Evolutionary conservation across 192 early-diverging fungal species (phyloP), one percentile per base, ranked within the genome.

Genomic region (Backusella luteola): DNA sequence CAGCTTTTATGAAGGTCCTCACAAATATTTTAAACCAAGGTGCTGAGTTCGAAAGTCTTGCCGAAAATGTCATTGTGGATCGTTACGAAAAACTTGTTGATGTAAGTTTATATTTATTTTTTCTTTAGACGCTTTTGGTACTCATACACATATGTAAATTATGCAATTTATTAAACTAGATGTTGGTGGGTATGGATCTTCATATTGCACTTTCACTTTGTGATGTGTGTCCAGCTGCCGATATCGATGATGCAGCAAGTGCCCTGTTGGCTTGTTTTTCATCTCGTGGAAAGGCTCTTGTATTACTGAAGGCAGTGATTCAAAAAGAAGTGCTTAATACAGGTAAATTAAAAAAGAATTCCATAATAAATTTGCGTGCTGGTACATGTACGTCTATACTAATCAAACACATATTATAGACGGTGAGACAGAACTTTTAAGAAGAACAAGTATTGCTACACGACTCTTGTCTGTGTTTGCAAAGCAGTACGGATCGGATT

Each of bases 361-460:
- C 32, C 32, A 32, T 32, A 32, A 32, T 32, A 32, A 32, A 32
- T 3, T 32, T 39, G 1, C 11, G 2, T 39, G 38, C 38, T 39
- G 38, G 3, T 34, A 34, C 7, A 12, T 17, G 6, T 34, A 2
- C 26, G 0, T 26, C 14, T 8, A 73, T 8, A 53, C 34, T 29
- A 35, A 73, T 52, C 14, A 8, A 59, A 19, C 1, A 19, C n/a
- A 23, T 9, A 59, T 3, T 59, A 69, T 59, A 76, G 89, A 89
- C 68, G 85, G 83, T 63, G 92, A 95, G 26, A 87, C 94, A 2
- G 93, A 96, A 78, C 80, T 99, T 34, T 97, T 99, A 88, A 88
- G 97, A 23, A 87, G 95, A 77, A 98, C 97, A 82, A 94, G 93
- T 68, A 91, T 99, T 83, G 93, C 96, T 4, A 98, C 96, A 0